A percentile compares a stretch with the other conserved stretches of the same genome.
These are phyloP conservation scores for Bretschneidera sinensis DNA, from an alignment of 345 rosid genomes.

Conservation along the genomic window DNA sequence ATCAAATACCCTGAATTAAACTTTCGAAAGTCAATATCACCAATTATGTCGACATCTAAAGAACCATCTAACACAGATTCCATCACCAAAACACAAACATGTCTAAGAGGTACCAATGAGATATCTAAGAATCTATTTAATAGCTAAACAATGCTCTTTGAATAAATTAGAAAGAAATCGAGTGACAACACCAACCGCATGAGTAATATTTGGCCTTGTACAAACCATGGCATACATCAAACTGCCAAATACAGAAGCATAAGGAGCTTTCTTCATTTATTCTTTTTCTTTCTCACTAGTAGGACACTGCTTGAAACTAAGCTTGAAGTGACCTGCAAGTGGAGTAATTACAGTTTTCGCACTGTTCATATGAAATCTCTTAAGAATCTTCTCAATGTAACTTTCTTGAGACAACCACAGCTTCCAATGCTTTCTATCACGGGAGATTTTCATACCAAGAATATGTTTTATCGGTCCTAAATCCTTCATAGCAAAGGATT, in stretches of 20 bases:
- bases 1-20: too few species aligned
- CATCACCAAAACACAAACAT: background rate
- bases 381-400: too few species aligned
- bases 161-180: background rate
- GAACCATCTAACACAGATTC: background rate
- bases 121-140: background rate
- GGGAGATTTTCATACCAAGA: too few species aligned
- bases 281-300: background rate
- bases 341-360: too few species aligned
- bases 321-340: too few species aligned
- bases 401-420: too few species aligned
- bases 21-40: too few species aligned
- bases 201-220: background rate
- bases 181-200: constrained; percentile 6
- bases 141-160: background rate
- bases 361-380: too few species aligned
- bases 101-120: background rate
- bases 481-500: too few species aligned
- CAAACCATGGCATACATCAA: constrained; percentile 10
- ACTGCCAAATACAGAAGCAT: background rate
- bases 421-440: too few species aligned
- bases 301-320: background rate
- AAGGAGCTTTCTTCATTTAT: background rate
- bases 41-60: background rate
- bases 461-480: too few species aligned